These are phyloP conservation scores for Penicillium angulare DNA, from an alignment of 495 filamentous ascomycete species.

Conservation along the genomic window DNA sequence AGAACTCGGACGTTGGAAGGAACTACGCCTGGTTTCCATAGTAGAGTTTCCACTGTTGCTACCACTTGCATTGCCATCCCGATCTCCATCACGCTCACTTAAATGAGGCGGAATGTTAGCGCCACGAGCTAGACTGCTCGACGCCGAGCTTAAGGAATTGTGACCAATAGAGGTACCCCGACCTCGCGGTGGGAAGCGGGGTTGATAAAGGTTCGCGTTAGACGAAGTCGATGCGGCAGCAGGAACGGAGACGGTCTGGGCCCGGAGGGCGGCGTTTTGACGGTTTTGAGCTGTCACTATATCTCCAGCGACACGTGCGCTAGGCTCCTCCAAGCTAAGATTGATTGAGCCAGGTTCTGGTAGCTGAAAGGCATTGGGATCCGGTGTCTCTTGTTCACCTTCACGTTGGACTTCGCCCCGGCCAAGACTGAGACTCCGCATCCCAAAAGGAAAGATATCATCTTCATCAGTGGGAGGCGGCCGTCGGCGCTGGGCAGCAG, in stretches of 20 bases:
- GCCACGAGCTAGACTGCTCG: constrained; percentile 43
- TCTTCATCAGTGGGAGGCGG: constrained; percentile 53
- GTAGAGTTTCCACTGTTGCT: constrained; percentile 46
- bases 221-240: constrained; percentile 36
- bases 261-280: constrained; percentile 39
- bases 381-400: constrained; percentile 33
- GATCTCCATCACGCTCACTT: constrained; percentile 37
- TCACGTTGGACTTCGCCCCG: constrained; percentile 65
- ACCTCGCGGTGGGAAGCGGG: constrained; percentile 40
- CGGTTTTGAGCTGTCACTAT: constrained; percentile 42
- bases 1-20: constrained; percentile 34
- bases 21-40: constrained; percentile 35
- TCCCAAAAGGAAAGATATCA: constrained; percentile 59
- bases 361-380: constrained; percentile 7
- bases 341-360: not conserved
- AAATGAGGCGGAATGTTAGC: constrained; percentile 33
- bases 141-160: constrained; percentile 45
- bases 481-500: constrained; percentile 69
- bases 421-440: constrained; percentile 76
- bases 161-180: constrained; percentile 41
- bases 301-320: constrained; percentile 15
- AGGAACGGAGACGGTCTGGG: constrained; percentile 30
- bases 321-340: constrained; percentile 11
- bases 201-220: constrained; percentile 37
- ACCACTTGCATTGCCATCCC: constrained; percentile 54